A percentile compares a stretch with the other conserved stretches of the same genome.
These are phyloP conservation scores for Hortiboletus campestris DNA, from an alignment of 768 basidiomycete genomes.

Conservation along the genomic window DNA sequence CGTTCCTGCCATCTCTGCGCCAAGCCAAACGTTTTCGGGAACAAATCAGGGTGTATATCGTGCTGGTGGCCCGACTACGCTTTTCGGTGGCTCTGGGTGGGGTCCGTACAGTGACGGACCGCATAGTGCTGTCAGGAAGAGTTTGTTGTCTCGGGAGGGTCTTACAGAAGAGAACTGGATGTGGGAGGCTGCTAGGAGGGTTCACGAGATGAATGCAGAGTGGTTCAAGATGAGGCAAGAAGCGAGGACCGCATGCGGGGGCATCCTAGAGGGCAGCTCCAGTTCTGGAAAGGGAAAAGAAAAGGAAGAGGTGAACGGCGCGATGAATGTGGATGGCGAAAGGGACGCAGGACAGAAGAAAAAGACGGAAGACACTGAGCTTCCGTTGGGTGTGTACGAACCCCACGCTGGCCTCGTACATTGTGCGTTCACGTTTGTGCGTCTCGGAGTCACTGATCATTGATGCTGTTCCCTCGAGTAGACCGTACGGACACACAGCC, in stretches of 20 bases:
- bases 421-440: conserved; percentile 47
- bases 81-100: conserved; percentile 81
- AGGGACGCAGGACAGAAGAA: conserved; percentile 27
- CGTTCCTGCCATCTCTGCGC: conserved; percentile 36
- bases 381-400: conserved; percentile 75
- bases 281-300: conserved; percentile 31
- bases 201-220: conserved; percentile 59
- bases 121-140: conserved; percentile 79
- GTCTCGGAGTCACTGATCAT: not conserved
- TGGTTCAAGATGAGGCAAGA: conserved; percentile 61
- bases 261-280: conserved; percentile 38
- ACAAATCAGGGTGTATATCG: conserved; percentile 73
- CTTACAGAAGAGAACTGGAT: conserved; percentile 93
- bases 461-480: conserved; percentile 27
- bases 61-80: conserved; percentile 88
- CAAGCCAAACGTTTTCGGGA: conserved; percentile 38
- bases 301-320: conserved; percentile 30
- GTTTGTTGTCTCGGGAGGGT: conserved; percentile 72
- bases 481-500: conserved; percentile 82
- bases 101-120: conserved; percentile 90
- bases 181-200: conserved; percentile 68
- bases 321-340: conserved; percentile 30
- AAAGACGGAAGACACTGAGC: conserved; percentile 29
- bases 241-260: conserved; percentile 50
- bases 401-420: conserved; percentile 74